Evolutionary conservation across 176 grass and related monocot species (phyloP), one percentile per base, ranked within the genome.

Genomic region (Oryza longistaminata): DNA sequence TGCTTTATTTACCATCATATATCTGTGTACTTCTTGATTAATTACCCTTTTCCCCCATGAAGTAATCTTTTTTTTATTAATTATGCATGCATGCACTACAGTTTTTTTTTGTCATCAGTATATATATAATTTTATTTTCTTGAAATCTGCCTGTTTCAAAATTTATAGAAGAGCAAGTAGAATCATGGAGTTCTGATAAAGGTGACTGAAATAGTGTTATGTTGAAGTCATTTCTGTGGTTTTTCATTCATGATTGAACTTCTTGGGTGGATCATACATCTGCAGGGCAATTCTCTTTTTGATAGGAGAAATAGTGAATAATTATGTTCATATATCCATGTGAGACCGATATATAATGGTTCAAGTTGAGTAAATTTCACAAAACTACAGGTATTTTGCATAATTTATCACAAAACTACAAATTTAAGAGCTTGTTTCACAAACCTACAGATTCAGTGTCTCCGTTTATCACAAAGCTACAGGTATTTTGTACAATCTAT

Each of bases 71-170:
- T 53, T 53, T 5, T 14, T 19, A 53, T 21, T n/a, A 21, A 34
- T 83, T 77, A 53, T 52, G 72, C 46, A 75, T 12, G 46, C 72
- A 67, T 67, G 13, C 65, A 50, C 3, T 48, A 48, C 5, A 22
- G 1, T 43, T 15, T 73, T 26, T n/a, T 27, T 5, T 73, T 48
- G 17, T 48, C 13, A 14, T 73, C 45, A 3, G 9, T 68, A 19
- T 66, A 48, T 75, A 25, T 73, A 48, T 75, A 25, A 69, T 60
- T 15, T 75, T 75, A 8, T 60, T 45, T 61, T 81, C 16, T 89
- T 10, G 45, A 40, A 8, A 43, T 69, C 78, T 13, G 68, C 21
- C 11, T 21, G 39, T 44, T 44, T 14, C 21, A 48, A 22, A 27
- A 45, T 48, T 48, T 25, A 27, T 24, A 12, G 19, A 44, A 44